Evolutionary conservation across 192 early-diverging fungal species (phyloP).

Genomic region (Rhizoclosmatium globosum): DNA sequence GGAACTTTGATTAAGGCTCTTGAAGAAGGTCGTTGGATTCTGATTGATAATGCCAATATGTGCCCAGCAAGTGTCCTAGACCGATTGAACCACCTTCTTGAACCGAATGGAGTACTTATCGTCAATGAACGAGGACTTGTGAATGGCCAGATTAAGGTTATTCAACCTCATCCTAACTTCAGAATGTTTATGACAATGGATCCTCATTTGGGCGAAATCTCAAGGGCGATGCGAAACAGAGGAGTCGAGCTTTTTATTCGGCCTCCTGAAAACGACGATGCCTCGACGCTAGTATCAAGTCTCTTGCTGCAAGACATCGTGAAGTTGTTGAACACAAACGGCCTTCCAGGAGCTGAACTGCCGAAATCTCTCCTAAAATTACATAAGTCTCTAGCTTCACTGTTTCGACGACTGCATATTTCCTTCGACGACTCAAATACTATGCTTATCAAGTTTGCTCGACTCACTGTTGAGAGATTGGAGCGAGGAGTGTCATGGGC

Average conservation of each 20-base stretch:
- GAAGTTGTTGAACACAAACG: conserved; percentile 39
- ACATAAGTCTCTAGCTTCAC: background rate
- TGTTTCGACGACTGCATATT: conserved; percentile 26
- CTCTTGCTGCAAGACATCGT: conserved; percentile 12
- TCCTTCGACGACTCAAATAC: conserved; percentile 28
- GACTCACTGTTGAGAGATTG: conserved; percentile 38
- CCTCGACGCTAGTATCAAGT: background rate
- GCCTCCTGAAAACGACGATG: conserved; percentile 27
- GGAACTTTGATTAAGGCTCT: conserved; percentile 90
- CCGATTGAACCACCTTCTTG: conserved; percentile 92
- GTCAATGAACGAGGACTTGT: conserved; percentile 92
- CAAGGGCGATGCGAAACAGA: conserved; percentile 97
- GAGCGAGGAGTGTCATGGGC: conserved; percentile 37
- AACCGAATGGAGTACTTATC: conserved; percentile 85
- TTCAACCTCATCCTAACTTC: conserved; percentile 88
- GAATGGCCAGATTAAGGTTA: conserved; percentile 73
- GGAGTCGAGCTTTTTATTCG: conserved; percentile 89
- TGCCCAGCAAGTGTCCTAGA: conserved; percentile 95
- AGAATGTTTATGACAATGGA: conserved; percentile 96
- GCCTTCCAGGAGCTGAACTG: conserved; percentile 43
- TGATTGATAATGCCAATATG: conserved; percentile 96
- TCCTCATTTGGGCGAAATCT: conserved; percentile 91
- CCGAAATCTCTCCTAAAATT: conserved; percentile 11
- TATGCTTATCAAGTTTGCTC: conserved; percentile 31
- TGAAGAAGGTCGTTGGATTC: conserved; percentile 89